phyloP scores from a whole-genome alignment of 306 rosid genomes.

The Sechiopsis laciniata region DNA sequence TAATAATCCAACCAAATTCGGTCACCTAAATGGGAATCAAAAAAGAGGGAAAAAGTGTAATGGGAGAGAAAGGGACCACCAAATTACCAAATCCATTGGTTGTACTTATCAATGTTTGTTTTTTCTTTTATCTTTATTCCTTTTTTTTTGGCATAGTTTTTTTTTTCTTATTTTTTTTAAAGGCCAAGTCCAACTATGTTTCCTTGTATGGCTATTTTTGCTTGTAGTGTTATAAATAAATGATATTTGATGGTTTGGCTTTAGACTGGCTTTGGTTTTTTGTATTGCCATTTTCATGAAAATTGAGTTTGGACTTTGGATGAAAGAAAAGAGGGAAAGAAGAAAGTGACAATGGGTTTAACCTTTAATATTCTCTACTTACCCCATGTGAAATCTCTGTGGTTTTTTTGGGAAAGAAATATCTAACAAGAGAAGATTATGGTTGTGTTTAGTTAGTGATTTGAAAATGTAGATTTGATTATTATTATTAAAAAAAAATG shows the following conservation, averaged over 20 bases:
- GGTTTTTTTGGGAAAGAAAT: too few species aligned
- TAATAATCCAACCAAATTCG: too few species aligned
- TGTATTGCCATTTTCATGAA: conserved; percentile 17
- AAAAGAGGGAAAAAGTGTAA: conserved; percentile 1
- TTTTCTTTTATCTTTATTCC: neutral
- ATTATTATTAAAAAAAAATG: too few species aligned
- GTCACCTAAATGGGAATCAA: neutral
- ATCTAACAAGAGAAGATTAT: too few species aligned
- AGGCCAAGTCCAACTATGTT: neutral
- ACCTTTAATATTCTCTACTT: neutral
- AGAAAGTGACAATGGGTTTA: neutral
- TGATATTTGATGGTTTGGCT: conserved; percentile 13
- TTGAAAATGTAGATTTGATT: too few species aligned
- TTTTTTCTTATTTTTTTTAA: neutral
- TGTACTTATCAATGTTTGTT: conserved; percentile 25
- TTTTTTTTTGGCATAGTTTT: neutral
- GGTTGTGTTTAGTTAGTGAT: too few species aligned
- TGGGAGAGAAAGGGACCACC: conserved; percentile 32
- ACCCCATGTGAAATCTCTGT: too few species aligned
- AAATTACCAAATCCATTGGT: conserved; percentile 29
- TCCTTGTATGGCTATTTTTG: conserved; percentile 8
- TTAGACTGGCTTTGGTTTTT: neutral
- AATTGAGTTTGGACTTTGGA: conserved; percentile 6
- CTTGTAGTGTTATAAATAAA: neutral
- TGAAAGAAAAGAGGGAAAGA: neutral